Base-by-base conservation (phyloP, 192 early-diverging fungal species). In the Jimgerdemannia flammicorona region DNA sequence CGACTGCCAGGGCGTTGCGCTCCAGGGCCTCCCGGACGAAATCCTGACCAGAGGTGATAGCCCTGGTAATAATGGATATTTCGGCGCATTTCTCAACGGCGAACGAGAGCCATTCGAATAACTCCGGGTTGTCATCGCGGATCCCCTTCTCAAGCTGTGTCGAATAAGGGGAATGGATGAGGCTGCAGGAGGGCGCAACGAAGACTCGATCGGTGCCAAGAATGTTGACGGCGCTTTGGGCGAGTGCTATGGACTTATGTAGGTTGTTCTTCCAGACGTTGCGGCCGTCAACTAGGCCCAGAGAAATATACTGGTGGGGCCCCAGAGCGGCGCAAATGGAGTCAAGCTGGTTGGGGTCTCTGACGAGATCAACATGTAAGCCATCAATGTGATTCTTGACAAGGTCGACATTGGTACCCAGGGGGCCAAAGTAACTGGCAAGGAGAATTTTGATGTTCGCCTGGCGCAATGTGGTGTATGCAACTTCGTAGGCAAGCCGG, bases 181-280 rank as follows among this genome's bases (percentile, higher is more conserved):
- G 86, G 73, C 93, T 95, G 90, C 95, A 98, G 44, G 95, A 96
- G 74, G 94, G 91, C 78, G 88, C 93, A 65, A 98, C 86, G 77
- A 96, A 90, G 81, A 96, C 91, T 44, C 91, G 87, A 20, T 93
- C 87, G 49, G 89, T 74, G 40, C 94, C 92, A 66, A 95, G 83
- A 59, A 86, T 87, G 29, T 74, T 71, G 63, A 95, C 86, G 64
- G 94, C 91, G 72, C 89, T 85, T 69, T 88, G 70, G 73, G 90
- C 93, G 17, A 88, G 77, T 18, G 78, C 83, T 43, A 98, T 86
- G 69, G 94, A 91, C 73, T 86, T 82, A 73, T 81, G 86, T 65
- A 97, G 80, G 86, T 98, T 93, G 74, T 91, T 87, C 87, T 96
- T 97, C 97, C 97, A 99, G 84, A 99, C 92, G 90, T 99, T 98